Conservation (phyloP, 202 grass and related monocot genomes). For the Setaria viridis region DNA sequence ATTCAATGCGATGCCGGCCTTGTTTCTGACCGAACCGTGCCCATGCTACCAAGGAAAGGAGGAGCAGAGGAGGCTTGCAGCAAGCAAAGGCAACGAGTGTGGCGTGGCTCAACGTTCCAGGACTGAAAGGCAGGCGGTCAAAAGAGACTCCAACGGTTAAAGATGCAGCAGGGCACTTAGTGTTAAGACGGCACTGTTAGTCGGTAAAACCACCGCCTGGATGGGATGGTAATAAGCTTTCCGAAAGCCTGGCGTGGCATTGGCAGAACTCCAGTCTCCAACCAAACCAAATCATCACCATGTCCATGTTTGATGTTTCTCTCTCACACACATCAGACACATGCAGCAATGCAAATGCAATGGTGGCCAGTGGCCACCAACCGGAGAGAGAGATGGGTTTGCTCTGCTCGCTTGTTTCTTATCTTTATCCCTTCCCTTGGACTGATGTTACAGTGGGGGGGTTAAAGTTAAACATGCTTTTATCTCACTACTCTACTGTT, state of each 20-base stretch:
- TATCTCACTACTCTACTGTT: not conserved
- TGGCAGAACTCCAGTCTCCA: not conserved
- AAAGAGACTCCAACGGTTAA: constrained; percentile 34
- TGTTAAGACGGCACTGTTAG: not conserved
- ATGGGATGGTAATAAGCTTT: constrained; percentile 34
- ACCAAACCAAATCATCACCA: not conserved
- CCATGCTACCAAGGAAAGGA: constrained; percentile 9
- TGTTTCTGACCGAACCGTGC: constrained; percentile 5
- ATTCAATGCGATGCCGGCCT: constrained; percentile 28
- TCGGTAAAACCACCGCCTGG: not conserved
- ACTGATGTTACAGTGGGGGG: constrained; percentile 24
- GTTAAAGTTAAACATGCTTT: constrained; percentile 17
- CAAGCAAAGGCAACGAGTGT: not conserved
- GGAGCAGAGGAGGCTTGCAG: not conserved
- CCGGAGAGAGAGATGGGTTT: not conserved
- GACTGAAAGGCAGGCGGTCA: constrained; percentile 38
- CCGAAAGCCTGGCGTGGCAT: not conserved
- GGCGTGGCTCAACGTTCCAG: constrained; percentile 22
- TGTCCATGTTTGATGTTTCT: constrained; percentile 1
- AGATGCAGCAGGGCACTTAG: constrained; percentile 16
- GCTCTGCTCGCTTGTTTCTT: not conserved
- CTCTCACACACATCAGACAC: not conserved
- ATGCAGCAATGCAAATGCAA: not conserved
- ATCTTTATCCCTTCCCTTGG: not conserved
- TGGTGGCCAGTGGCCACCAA: constrained; percentile 8